Conservation (phyloP, 352 stramenopile species). For the Phytopythium vexans region DNA sequence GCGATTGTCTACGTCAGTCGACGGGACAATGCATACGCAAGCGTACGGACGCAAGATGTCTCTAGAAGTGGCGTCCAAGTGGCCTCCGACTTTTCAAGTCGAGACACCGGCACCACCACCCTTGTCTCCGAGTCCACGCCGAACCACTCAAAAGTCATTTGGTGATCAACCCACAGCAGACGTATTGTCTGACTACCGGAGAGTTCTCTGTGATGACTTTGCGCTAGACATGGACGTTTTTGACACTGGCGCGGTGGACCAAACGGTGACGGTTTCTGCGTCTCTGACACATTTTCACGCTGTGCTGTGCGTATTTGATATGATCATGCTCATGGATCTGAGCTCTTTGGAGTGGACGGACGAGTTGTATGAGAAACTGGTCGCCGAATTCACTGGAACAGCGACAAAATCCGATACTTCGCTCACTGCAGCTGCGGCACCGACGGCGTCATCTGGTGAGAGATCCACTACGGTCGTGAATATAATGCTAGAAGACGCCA, state of each 20-base stretch:
- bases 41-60: slow-evolving; percentile 73
- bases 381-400: slow-evolving; percentile 4
- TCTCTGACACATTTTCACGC: slow-evolving; percentile 70
- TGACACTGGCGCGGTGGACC: slow-evolving; percentile 39
- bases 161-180: background rate
- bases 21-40: slow-evolving; percentile 43
- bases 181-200: slow-evolving; percentile 31
- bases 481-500: slow-evolving; percentile 62
- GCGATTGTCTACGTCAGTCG: slow-evolving; percentile 40
- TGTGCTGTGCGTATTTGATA: slow-evolving; percentile 59
- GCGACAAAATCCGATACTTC: slow-evolving; percentile 3
- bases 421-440: background rate
- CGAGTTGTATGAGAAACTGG: slow-evolving; percentile 6
- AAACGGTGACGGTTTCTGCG: slow-evolving; percentile 41
- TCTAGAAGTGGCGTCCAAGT: slow-evolving; percentile 50
- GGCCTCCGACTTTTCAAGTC: slow-evolving; percentile 35
- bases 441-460: slow-evolving; percentile 7
- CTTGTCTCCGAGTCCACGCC: slow-evolving; percentile 11
- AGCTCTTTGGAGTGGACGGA: slow-evolving; percentile 8
- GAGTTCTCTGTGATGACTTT: slow-evolving; percentile 73
- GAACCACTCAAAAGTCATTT: background rate
- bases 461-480: slow-evolving; percentile 32
- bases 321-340: slow-evolving; percentile 31
- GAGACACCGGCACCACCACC: slow-evolving; percentile 9
- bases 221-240: slow-evolving; percentile 63